Percentiles rank a stretch among this genome's conserved stretches.
Evolutionary conservation across 768 basidiomycete genomes (phyloP).

Genomic region (Filobasidium floriforme): DNA sequence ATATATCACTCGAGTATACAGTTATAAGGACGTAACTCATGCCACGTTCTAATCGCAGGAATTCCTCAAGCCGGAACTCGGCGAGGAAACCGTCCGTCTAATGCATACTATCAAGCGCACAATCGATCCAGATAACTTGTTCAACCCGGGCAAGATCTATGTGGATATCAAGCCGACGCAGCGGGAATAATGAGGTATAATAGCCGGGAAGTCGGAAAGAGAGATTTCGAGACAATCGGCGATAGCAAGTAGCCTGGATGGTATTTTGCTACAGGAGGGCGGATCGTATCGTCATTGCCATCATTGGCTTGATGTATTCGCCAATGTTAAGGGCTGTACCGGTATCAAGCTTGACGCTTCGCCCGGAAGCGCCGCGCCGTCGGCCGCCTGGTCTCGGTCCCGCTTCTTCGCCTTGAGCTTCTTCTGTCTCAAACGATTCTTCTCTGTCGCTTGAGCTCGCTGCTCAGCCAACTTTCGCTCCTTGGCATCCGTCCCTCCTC

Average conservation of each 20-base stretch:
- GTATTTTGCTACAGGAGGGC: too few relatives aligned
- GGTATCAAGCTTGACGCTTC: background rate
- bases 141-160: constrained; percentile 19
- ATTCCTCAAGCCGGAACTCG: constrained; percentile 73
- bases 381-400: background rate
- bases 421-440: constrained; percentile 11
- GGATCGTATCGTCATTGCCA: too few relatives aligned
- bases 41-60: constrained; percentile 37
- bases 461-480: constrained; percentile 28
- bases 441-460: constrained; percentile 19
- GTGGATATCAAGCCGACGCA: constrained; percentile 7
- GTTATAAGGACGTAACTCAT: background rate
- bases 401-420: constrained; percentile 16
- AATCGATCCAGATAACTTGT: constrained; percentile 16
- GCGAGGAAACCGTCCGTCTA: constrained; percentile 67
- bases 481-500: constrained; percentile 30
- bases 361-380: background rate
- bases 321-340: background rate
- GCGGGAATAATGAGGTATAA: background rate
- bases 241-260: too few relatives aligned
- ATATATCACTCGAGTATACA: background rate
- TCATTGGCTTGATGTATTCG: too few relatives aligned
- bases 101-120: constrained; percentile 78
- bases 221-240: too few relatives aligned
- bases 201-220: background rate